Base-by-base conservation (phyloP, 1,139 yeast genomes). In the Hyphopichia pseudoburtonii region DNA sequence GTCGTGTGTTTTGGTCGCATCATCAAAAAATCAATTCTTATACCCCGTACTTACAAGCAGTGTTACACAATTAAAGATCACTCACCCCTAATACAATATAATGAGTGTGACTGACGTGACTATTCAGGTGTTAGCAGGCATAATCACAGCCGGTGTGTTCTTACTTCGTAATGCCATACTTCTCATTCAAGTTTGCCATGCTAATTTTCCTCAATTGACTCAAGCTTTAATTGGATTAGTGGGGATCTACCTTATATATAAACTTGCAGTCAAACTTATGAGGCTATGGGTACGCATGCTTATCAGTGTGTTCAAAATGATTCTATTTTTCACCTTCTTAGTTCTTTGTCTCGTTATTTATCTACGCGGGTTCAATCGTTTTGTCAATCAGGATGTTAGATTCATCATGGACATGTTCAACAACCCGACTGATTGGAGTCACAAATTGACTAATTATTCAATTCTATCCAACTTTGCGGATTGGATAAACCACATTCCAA, bases 211-310 rank as follows among this genome's bases (percentile, higher is more conserved):
- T n/a, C 54, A 54, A 16, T 44, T 47, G 7, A 53, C 66, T 16
- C 42, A 51, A 18, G 35, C 48, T 4, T 34, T 56, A 2, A 31
- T 60, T 28, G 32, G 48, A n/a, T 17, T 55, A 5, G 30, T 61
- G 11, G 47, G 46, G 2, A 39, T 49, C 3, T 66, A 64, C 38
- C 16, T 60, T 10, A 34, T 47, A 7, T 64, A 61, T 46, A 48
- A 43, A 34, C 28, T 57, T 25, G 32, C 53, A 14, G 34, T 51
- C 6, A 41, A 54, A 30, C 37, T 62, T 17, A 16, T 63, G 4
- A 45, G 43, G 37, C 44, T 62, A 41, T 64, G 70, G 70, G 30
- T 59, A 28, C 41, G 48, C 9, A 43, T 63, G 31, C 35, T 62
- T 9, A 39, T 57, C 19, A 38, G 51, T n/a, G 40, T 51, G 9